A percentile compares a stretch with the other conserved stretches of the same genome.
Evolutionary conservation across 257 asterid species (phyloP).

Genomic region (Cordia subcordata): DNA sequence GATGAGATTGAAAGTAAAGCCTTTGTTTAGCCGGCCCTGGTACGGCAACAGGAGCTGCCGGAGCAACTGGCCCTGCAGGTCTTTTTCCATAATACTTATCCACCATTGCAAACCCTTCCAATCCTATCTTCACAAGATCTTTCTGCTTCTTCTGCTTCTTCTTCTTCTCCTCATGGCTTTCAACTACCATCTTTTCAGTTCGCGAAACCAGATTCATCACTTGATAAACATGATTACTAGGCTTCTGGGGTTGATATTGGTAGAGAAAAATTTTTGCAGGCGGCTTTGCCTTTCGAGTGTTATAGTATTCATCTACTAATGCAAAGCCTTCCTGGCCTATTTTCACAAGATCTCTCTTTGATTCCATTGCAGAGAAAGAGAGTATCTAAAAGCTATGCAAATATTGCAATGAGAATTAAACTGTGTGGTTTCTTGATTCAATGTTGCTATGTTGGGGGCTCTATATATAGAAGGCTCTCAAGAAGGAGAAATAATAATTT

Average conservation of each 20-base stretch:
- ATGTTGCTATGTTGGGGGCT: neutral
- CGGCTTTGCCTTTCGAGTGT: constrained; percentile 1
- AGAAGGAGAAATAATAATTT: neutral
- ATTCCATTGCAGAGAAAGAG: constrained; percentile 39
- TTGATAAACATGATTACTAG: constrained; percentile 24
- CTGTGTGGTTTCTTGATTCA: neutral
- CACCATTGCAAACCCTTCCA: too few relatives aligned
- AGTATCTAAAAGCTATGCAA: neutral
- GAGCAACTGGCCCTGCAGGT: too few relatives aligned
- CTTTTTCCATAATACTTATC: too few relatives aligned
- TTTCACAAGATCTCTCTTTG: constrained; percentile 21
- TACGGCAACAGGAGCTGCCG: too few relatives aligned
- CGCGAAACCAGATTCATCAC: too few relatives aligned
- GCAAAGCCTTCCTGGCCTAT: constrained; percentile 20
- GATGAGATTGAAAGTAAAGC: too few relatives aligned
- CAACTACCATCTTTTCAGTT: too few relatives aligned
- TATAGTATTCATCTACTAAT: constrained; percentile 8
- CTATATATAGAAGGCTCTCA: too few relatives aligned
- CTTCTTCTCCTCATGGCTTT: too few relatives aligned
- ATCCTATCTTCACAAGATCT: too few relatives aligned
- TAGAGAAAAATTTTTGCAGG: constrained; percentile 17
- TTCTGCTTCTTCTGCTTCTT: too few relatives aligned
- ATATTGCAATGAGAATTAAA: neutral
- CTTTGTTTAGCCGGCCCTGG: too few relatives aligned
- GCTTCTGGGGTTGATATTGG: constrained; percentile 22